Evolutionary conservation across 345 rosid genomes (phyloP), one percentile per base, ranked within the genome.

Genomic region (Salix caprea): DNA sequence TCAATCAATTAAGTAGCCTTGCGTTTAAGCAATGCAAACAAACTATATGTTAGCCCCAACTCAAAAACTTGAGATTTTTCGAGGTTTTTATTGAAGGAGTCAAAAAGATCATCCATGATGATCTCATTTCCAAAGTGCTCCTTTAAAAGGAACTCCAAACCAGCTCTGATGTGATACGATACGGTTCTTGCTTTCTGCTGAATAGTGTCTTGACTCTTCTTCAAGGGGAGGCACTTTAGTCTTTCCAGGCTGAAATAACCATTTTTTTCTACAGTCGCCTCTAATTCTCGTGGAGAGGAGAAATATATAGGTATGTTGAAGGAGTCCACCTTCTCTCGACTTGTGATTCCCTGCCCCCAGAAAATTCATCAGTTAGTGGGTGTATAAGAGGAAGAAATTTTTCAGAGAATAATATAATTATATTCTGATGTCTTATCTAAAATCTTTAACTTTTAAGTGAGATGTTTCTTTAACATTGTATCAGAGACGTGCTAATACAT

Each of bases 221-320:
- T 54, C 4, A 26, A 32, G 4, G 52, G 52, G 32, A 74, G 28
- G 46, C 70, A 28, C 26, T 50, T 52, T 3, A 36, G 0, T 26
- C n/a, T 67, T 56, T 48, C 78, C 1, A 68, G 4, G 8, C 1
- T 37, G 21, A 76, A 76, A 52, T 73, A 32, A 16, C 78, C 67
- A n/a, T 76, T 76, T 7, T 24, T 2, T 39, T 69, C 67, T 11
- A 68, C 21, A 2, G 26, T 42, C 8, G 13, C 48, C 60, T 68
- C 37, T 18, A 76, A 0, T 58, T 76, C 78, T 9, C 9, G 13
- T 9, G 78, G 67, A n/a, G 40, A 69, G 6, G 73, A 9, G 24
- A 16, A 36, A 44, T 68, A 76, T 18, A 76, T 24, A 11, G 78
- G 73, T 37, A 76, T 39, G 36, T 76, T 68, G 36, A 76, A 68